Base-by-base conservation (phyloP, 768 basidiomycete species). In the Vishniacozyma victoriae region DNA sequence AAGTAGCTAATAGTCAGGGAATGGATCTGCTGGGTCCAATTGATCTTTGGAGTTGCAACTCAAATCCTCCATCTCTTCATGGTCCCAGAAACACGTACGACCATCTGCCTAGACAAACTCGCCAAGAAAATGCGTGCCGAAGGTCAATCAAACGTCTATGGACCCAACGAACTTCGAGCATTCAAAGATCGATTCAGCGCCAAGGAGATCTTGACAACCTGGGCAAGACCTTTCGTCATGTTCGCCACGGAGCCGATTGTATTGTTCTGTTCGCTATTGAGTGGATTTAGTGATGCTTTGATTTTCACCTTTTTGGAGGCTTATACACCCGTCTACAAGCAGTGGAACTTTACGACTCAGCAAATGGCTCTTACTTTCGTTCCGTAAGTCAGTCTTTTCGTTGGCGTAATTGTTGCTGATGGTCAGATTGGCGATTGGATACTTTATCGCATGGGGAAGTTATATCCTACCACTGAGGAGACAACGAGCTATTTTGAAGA, bases 241-340 rank as follows among this genome's bases (percentile, higher is more conserved):
- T 64, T 66, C 41, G 23, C 59, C 13, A 50, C 44, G 12, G 69
- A 71, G 46, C 67, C 67, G 3, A 69, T 69, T 58, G 64, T 71
- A 22, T 50, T 64, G 4, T 67, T 49, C 26, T 54, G 61, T 18
- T 69, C 67, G 16, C 59, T 71, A 5, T 46, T 71, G 5, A 61
- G 58, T 19, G 69, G 69, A 15, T 71, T 71, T 57, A 42, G 39
- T n/a, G 67, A 69, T 40, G 59, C 65, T 23, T 51, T 71, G 14
- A 67, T 71, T 54, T 71, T 71, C 55, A 69, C 58, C 27, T 69
- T 69, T 57, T 44, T 71, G 15, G 60, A 71, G 38, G 59, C 60
- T 6, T 65, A 57, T 52, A 36, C 42, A 0, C 63, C 60, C 2
- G 65, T 71, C 19, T 68, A 55, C 50, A 18, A 48, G 20, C 60